Percentiles rank a stretch among this genome's conserved stretches.
phyloP scores from a whole-genome alignment of 768 basidiomycete genomes.

The Phylloporus rhodoxanthus region DNA sequence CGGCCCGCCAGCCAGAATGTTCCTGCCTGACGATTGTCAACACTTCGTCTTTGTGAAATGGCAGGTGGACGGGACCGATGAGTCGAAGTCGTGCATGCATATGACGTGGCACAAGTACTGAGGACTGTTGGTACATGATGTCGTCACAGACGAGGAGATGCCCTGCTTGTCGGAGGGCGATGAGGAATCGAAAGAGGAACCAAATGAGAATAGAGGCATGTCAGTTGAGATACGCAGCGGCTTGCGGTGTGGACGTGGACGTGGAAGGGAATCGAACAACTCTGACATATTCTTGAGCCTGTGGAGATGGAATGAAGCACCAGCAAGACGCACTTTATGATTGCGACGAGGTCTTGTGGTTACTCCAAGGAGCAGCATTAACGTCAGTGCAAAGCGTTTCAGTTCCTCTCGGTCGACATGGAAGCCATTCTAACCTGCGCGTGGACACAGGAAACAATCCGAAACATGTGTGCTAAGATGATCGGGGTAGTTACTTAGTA shows the following conservation, averaged over 20 bases:
- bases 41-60: slow-evolving; percentile 62
- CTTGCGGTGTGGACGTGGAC: slow-evolving; percentile 9
- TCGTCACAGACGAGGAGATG: slow-evolving; percentile 13
- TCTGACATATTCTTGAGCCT: slow-evolving; percentile 9
- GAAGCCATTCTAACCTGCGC: not conserved
- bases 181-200: slow-evolving; percentile 23
- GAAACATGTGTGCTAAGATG: not conserved
- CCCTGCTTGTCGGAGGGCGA: slow-evolving; percentile 8
- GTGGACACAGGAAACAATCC: not conserved
- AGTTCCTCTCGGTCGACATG: not conserved
- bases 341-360: not conserved
- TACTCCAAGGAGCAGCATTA: not conserved
- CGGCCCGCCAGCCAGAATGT: slow-evolving; percentile 78
- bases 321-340: slow-evolving; percentile 2
- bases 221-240: slow-evolving; percentile 30
- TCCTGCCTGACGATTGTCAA: slow-evolving; percentile 64
- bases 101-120: slow-evolving; percentile 39
- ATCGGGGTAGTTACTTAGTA: not conserved
- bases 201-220: slow-evolving; percentile 32
- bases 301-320: not conserved
- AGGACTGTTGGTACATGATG: slow-evolving; percentile 28
- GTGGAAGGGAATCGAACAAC: not conserved
- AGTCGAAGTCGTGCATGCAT: slow-evolving; percentile 63
- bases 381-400: not conserved
- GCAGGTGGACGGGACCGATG: slow-evolving; percentile 52